A percentile compares a stretch with the other conserved stretches of the same genome.
phyloP scores from a whole-genome alignment of 768 basidiomycete genomes.

The Tricholoma terreum region DNA sequence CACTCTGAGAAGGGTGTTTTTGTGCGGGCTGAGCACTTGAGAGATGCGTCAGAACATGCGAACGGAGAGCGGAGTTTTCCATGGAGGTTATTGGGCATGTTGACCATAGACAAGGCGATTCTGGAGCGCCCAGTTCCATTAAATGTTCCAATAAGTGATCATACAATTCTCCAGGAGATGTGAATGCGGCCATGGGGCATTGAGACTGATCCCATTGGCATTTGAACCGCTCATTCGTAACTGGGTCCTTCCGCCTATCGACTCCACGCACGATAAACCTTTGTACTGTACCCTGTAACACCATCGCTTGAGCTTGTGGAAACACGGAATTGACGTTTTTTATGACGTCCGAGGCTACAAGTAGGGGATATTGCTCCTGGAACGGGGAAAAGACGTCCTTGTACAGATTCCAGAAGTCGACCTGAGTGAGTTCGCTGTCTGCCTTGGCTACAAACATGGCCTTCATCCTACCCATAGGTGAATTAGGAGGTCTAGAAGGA shows the following conservation, averaged over 20 bases:
- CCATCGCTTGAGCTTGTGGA: constrained; percentile 84
- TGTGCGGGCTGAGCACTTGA: constrained; percentile 53
- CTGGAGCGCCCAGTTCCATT: constrained; percentile 38
- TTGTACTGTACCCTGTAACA: constrained; percentile 66
- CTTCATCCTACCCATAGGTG: constrained; percentile 68
- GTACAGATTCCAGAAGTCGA: constrained; percentile 94
- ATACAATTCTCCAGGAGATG: constrained; percentile 61
- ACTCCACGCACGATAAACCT: constrained; percentile 90
- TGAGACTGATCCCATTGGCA: constrained; percentile 74
- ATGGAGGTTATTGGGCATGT: constrained; percentile 51
- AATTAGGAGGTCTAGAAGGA: neutral
- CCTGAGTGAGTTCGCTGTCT: constrained; percentile 85
- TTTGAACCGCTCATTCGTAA: constrained; percentile 60
- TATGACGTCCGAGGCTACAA: constrained; percentile 91
- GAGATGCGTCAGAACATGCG: constrained; percentile 76
- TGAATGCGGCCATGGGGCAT: constrained; percentile 46
- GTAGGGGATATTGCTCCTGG: constrained; percentile 54
- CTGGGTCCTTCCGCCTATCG: constrained; percentile 57
- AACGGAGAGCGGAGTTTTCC: constrained; percentile 51
- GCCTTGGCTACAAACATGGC: constrained; percentile 76
- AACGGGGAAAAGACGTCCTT: constrained; percentile 73
- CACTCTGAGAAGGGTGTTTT: constrained; percentile 69
- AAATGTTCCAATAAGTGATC: constrained; percentile 68
- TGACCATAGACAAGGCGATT: constrained; percentile 68
- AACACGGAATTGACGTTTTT: constrained; percentile 88